Base-by-base conservation (phyloP, 805 yeast genomes). In the Tetrapisispora iriomotensis region DNA sequence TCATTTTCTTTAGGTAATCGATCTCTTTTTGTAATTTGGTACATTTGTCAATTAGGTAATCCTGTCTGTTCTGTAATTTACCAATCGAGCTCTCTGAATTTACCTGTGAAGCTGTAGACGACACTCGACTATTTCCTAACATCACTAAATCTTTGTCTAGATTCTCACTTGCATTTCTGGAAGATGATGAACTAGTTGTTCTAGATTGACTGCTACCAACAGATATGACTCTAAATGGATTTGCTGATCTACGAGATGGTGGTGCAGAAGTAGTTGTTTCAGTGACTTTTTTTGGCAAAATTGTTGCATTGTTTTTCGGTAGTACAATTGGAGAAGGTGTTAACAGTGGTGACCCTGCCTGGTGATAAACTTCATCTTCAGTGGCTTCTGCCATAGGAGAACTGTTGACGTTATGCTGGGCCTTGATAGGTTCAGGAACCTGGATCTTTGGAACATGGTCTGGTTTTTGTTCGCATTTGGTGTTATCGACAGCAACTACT, bases 11-110 rank as follows among this genome's bases (percentile, higher is more conserved):
- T 29, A 67, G 43, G 43, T 67, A 67, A 15, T 48, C 51, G 17
- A 67, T 66, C 41, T 67, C 72, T 32, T 54, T 61, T 17, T 58
- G 54, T 14, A 67, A 40, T 41, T 67, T 67, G 6, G 46, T 43
- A 39, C 66, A 63, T 43, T 66, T 66, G 19, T 41, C 40, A 1
- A 56, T 46, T 15, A 67, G 46, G 23, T 61, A 55, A 13, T 54
- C 59, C 30, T 65, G 58, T 22, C 54, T 53, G 15, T 44, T 45
- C 38, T 66, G 63, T 19, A 66, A 41, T 9, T 51, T 43, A 10
- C 55, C 51, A 8, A 49, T 22, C 14, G 42, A 41, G 3, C 45
- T 46, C n/a, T 14, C 21, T 10, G n/a, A 4, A 6, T 10, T 23
- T 4, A 13, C 23, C 18, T 30, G 29, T 6, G 37, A 18, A 8